A percentile compares a stretch with the other conserved stretches of the same genome.
Evolutionary conservation across 345 rosid species (phyloP).

Genomic region (Nasturtium officinale): DNA sequence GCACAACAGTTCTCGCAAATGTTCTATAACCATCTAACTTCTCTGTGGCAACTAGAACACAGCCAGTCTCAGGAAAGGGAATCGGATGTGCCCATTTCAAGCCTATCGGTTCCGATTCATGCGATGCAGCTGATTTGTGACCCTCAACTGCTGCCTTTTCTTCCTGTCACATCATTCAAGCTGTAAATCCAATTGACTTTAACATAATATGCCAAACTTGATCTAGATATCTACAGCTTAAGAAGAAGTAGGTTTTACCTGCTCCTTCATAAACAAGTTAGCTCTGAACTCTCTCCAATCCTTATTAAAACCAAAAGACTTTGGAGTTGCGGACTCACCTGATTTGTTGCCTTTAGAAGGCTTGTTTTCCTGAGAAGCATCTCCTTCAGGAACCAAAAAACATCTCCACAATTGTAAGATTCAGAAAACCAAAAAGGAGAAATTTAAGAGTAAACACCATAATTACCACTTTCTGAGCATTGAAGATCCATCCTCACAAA

Average conservation of each 20-base stretch:
- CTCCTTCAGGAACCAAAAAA: slow-evolving; percentile 57
- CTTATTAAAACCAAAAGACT: slow-evolving; percentile 47
- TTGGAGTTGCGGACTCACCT: slow-evolving; percentile 57
- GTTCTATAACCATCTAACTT: slow-evolving; percentile 83
- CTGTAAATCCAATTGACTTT: not conserved
- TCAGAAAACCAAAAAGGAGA: not conserved
- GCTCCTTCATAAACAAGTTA: slow-evolving; percentile 64
- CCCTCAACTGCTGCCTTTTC: slow-evolving; percentile 57
- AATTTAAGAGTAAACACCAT: not conserved
- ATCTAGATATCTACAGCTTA: not conserved
- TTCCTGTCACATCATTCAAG: slow-evolving; percentile 32
- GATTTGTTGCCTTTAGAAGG: slow-evolving; percentile 60
- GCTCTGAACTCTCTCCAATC: slow-evolving; percentile 99
- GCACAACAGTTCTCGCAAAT: slow-evolving; percentile 87
- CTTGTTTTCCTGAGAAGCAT: slow-evolving; percentile 59
- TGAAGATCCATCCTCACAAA: slow-evolving; percentile 4
- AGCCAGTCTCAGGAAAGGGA: slow-evolving; percentile 86
- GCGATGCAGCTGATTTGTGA: slow-evolving; percentile 51
- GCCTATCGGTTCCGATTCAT: slow-evolving; percentile 58
- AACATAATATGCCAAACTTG: slow-evolving; percentile 2
- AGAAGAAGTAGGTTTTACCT: slow-evolving; percentile 52
- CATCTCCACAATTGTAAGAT: slow-evolving; percentile 25
- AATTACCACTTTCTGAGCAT: not conserved
- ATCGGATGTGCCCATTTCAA: slow-evolving; percentile 95
- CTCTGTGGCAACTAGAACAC: slow-evolving; percentile 93